Evolutionary conservation across 1,284 basidiomycete species (phyloP), one percentile per base, ranked within the genome.

Genomic region (Cutaneotrichosporon spelunceum): DNA sequence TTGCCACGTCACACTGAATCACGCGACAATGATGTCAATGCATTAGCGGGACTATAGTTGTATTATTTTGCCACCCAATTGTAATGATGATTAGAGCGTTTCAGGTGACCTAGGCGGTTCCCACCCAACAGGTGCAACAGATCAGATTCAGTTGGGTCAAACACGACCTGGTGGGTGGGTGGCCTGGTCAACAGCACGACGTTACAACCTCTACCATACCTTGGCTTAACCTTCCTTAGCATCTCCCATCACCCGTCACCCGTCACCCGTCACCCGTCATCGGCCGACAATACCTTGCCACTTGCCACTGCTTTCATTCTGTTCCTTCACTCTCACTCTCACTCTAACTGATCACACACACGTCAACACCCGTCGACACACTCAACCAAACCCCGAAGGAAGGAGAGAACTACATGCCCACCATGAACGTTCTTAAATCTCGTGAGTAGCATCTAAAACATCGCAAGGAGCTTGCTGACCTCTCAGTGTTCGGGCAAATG

Each of bases 401-500:
- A 24, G 26, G 48, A 50, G n/a, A 50, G 27, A 50, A 16, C 24
- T 13, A 19, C 16, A 7, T 19, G 19, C 19, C 34, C 39, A 21
- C 16, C 70, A 89, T 89, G 88, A 88, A 88, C 75, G 84, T 89
- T 78, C 85, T 89, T 81, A 88, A 86, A 80, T 93, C 86, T 76
- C 79, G 92, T 93, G 71, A 81, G 91, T 85, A 48, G 52, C 50
- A 57, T 65, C 34, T 34, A 29, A 36, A 21, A 48, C 33, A 30
- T 61, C 26, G 61, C 53, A n/a, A 44, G 44, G 26, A 53, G 44
- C 23, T 55, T 59, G 39, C 58, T 69, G 34, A 67, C 60, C 53
- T 39, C 13, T 14, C 70, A 95, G 92, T 95, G 47, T 85, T 95
- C 66, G 89, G 90, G 69, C 91, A 88, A 84, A 93, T 96, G 80